These are phyloP conservation scores for Bipolaris oryzae DNA, from an alignment of 2,329 filamentous ascomycete species.

Conservation along the genomic window DNA sequence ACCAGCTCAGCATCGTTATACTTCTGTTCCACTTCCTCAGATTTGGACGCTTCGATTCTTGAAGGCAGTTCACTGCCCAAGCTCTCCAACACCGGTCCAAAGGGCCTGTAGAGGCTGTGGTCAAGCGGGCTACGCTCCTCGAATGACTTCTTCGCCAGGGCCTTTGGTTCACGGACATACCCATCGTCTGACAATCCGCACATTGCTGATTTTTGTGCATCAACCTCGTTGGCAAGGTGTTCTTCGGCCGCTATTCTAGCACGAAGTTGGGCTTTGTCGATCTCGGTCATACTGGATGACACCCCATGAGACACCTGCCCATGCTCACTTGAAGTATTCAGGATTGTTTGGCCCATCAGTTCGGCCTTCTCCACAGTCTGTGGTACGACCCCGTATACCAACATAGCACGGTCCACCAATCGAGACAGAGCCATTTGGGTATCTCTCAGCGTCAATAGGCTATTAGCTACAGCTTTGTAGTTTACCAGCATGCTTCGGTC, in stretches of 20 bases:
- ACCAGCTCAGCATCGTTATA: slow-evolving; percentile 29
- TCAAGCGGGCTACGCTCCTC: slow-evolving; percentile 33
- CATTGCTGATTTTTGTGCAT: slow-evolving; percentile 37
- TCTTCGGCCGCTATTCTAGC: slow-evolving; percentile 25
- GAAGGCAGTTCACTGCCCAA: slow-evolving; percentile 27
- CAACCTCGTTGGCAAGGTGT: slow-evolving; percentile 36
- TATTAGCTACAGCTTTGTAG: slow-evolving; percentile 32
- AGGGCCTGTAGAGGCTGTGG: slow-evolving; percentile 42
- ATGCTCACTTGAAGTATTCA: not conserved
- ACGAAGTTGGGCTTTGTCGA: slow-evolving; percentile 14
- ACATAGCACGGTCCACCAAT: slow-evolving; percentile 33
- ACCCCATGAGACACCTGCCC: not conserved
- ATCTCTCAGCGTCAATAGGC: slow-evolving; percentile 36
- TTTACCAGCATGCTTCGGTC: slow-evolving; percentile 17
- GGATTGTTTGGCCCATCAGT: not conserved
- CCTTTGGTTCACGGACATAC: slow-evolving; percentile 25
- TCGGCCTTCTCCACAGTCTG: slow-evolving; percentile 16
- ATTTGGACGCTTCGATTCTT: slow-evolving; percentile 9
- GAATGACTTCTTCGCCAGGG: slow-evolving; percentile 15
- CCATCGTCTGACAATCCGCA: slow-evolving; percentile 40
- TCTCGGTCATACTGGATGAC: not conserved
- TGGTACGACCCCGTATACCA: slow-evolving; percentile 26
- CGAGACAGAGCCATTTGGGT: slow-evolving; percentile 37
- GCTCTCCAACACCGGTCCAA: slow-evolving; percentile 33
- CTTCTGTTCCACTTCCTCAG: slow-evolving; percentile 16